Base-by-base conservation (phyloP, 768 basidiomycete genomes). In the Amanita thiersii region DNA sequence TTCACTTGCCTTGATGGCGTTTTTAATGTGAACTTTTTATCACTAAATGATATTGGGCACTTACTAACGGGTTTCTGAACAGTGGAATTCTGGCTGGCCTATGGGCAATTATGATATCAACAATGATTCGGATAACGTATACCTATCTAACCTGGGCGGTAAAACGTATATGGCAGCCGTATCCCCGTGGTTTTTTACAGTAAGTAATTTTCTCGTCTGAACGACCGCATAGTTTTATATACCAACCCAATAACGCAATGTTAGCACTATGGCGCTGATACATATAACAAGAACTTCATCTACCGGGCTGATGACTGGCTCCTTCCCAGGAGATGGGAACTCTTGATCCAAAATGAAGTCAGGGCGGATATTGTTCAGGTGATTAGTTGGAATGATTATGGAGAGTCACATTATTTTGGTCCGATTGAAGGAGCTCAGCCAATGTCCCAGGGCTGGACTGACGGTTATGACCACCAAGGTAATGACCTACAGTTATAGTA, bases 351-450 rank as follows among this genome's bases (percentile, higher is more conserved):
- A 20, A 57, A 66, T 43, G 40, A 52, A 9, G 47, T 60, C 26
- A 28, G 26, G n/a, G 26, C 26, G 6, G 53, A 54, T 35, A 46
- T 77, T 37, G 69, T 67, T 14, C 70, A 81, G 54, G 58, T 80
- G 48, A 63, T 78, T 39, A 74, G 71, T 28, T 84, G 79, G 79
- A 82, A 84, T 58, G 75, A 82, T 54, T 82, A 69, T 49, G 79
- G 80, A 50, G 81, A 83, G 58, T 77, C 74, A n/a, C 80, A 84
- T 52, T 86, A 86, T 55, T 57, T 86, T 26, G 82, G 79, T 14
- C 81, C 81, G 2, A 66, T 81, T 40, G 63, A 66, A 39, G 77
- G 78, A 7, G 70, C 59, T 11, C 77, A 79, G 57, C 79, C 82
- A 1, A 66, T 69, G 41, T 78, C 76, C n/a, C 61, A 79, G 45